Evolutionary conservation across 23 red algal species (phyloP).

Genomic region (Gracilaria domingensis): DNA sequence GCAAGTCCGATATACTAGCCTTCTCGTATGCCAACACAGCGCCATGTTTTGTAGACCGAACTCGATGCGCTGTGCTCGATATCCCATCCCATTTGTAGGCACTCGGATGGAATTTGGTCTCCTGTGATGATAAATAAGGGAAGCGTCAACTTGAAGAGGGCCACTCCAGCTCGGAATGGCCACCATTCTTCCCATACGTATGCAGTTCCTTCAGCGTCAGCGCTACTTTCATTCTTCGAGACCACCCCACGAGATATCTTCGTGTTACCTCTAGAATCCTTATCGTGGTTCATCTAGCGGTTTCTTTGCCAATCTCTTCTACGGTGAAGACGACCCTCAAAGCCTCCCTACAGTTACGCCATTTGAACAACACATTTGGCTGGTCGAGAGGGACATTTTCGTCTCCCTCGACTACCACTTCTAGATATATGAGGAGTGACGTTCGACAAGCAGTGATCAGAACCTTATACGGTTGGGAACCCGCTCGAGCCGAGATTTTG

Average conservation of each 20-base stretch:
- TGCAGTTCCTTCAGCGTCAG: neutral
- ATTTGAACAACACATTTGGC: neutral
- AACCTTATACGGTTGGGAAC: conserved; percentile 11
- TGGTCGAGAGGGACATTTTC: neutral
- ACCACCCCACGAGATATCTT: conserved; percentile 31
- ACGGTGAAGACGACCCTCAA: conserved; percentile 40
- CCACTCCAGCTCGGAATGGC: conserved; percentile 54
- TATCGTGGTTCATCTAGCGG: conserved; percentile 48
- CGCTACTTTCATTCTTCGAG: neutral
- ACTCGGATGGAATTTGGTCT: conserved; percentile 24
- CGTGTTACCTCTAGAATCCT: neutral
- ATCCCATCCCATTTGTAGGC: neutral
- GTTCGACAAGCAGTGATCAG: neutral
- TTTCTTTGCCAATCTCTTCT: conserved; percentile 46
- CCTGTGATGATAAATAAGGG: conserved; percentile 61
- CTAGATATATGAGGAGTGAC: neutral
- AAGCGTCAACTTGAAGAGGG: conserved; percentile 54
- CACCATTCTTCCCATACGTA: conserved; percentile 58
- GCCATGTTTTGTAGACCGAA: neutral
- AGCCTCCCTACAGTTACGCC: conserved; percentile 65
- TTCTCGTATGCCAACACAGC: conserved; percentile 16
- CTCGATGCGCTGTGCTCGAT: neutral
- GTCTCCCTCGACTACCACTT: conserved; percentile 20
- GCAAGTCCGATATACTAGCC: conserved; percentile 41
- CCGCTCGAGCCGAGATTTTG: conserved; percentile 31